Percentiles rank a stretch among this genome's conserved stretches.
These are phyloP conservation scores for Claviceps citrina DNA, from an alignment of 2,329 filamentous ascomycete species.

Conservation along the genomic window DNA sequence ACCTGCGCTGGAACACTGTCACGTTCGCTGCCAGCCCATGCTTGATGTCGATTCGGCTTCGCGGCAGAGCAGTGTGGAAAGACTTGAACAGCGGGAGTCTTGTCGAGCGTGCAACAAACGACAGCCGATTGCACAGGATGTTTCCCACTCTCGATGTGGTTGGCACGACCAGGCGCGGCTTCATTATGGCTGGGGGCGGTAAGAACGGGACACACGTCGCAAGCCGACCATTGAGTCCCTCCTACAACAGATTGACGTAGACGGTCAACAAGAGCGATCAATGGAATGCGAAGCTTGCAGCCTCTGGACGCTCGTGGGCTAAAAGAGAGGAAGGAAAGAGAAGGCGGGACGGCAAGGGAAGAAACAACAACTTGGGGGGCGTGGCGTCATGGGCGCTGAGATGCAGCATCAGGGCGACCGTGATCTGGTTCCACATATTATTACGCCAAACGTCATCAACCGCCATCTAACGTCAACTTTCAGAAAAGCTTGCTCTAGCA, in stretches of 20 bases:
- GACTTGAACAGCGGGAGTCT: not conserved
- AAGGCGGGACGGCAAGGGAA: too few species aligned
- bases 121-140: not conserved
- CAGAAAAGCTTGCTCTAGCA: too few species aligned
- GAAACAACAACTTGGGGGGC: too few species aligned
- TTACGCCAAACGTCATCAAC: too few species aligned
- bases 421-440: too few species aligned
- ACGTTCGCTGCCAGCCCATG: not conserved
- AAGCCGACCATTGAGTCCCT: not conserved
- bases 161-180: not conserved
- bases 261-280: not conserved
- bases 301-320: too few species aligned
- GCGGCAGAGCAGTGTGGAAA: not conserved
- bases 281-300: not conserved
- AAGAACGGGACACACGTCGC: not conserved
- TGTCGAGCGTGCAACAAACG: not conserved
- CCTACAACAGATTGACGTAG: not conserved
- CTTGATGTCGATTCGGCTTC: not conserved
- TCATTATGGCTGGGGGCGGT: not conserved
- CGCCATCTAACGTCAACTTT: too few species aligned
- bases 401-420: too few species aligned
- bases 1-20: not conserved
- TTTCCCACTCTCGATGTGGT: not conserved
- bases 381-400: too few species aligned
- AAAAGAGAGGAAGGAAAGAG: too few species aligned